A percentile compares a stretch with the other conserved stretches of the same genome.
phyloP scores from a whole-genome alignment of 2,329 filamentous ascomycete genomes.

The Talaromyces sp. region DNA sequence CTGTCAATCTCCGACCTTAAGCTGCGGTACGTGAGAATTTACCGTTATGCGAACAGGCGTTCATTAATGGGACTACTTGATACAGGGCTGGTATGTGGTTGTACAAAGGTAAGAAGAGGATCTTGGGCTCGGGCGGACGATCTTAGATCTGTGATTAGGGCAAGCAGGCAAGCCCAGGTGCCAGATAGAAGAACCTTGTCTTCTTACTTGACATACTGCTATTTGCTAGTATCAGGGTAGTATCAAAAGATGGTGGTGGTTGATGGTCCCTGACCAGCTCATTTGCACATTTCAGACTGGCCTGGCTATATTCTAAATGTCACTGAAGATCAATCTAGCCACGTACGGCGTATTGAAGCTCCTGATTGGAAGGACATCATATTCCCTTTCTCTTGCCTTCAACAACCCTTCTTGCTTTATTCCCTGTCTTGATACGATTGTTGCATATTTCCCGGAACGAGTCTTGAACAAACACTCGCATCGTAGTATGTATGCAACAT shows the following conservation, averaged over 20 bases:
- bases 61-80: not conserved
- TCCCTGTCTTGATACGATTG: not conserved
- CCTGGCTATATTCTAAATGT: not conserved
- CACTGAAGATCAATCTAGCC: not conserved
- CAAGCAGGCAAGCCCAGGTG: not conserved
- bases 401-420: not conserved
- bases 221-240: not conserved
- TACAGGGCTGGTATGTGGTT: not conserved
- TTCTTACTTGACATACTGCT: not conserved
- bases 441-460: not conserved
- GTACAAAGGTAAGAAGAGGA: not conserved
- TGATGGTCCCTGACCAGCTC: not conserved
- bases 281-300: not conserved
- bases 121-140: not conserved
- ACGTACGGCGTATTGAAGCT: not conserved
- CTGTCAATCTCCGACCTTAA: not conserved
- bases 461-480: not conserved
- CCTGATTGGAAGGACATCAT: not conserved
- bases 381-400: not conserved
- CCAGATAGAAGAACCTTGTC: not conserved
- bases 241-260: not conserved
- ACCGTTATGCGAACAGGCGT: not conserved
- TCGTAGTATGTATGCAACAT: not conserved
- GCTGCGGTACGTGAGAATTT: not conserved
- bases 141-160: slow-evolving; percentile 1